Percentiles rank a stretch among this genome's conserved stretches.
phyloP scores from a whole-genome alignment of 2,329 filamentous ascomycete species.

The Penicillium aurantiogriseum region DNA sequence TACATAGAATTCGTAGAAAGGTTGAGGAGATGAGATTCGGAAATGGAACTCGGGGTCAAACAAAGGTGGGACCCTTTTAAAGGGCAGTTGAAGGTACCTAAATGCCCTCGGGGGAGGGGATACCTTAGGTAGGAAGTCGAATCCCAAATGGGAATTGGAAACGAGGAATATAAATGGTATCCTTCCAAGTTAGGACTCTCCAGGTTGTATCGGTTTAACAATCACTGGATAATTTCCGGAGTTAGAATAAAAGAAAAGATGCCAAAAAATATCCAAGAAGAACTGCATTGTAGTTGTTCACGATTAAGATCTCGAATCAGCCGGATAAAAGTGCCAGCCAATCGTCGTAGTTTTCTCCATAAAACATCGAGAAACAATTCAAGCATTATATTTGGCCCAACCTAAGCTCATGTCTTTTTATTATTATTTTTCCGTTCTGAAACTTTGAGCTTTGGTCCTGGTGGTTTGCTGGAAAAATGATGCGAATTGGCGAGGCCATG shows the following conservation, averaged over 20 bases:
- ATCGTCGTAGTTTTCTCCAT: conserved; percentile 6
- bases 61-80: not conserved
- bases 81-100: not conserved
- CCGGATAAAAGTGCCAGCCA: conserved; percentile 17
- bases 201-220: not conserved
- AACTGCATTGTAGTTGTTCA: not conserved
- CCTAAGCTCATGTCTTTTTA: no score
- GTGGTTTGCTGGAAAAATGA: not conserved
- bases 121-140: not conserved
- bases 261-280: not conserved
- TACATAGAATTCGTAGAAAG: not conserved
- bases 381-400: not conserved
- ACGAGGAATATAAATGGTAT: no score
- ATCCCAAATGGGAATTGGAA: not conserved
- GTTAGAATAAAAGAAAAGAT: not conserved
- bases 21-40: not conserved
- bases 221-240: not conserved
- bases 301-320: not conserved
- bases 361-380: not conserved
- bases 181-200: not conserved
- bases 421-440: not conserved
- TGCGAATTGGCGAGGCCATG: not conserved
- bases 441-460: no score
- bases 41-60: not conserved
- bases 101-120: not conserved